Percentiles rank a stretch among this genome's conserved stretches.
Conservation (phyloP, 2,329 filamentous ascomycete species). For the Cercospora nicotianae region DNA sequence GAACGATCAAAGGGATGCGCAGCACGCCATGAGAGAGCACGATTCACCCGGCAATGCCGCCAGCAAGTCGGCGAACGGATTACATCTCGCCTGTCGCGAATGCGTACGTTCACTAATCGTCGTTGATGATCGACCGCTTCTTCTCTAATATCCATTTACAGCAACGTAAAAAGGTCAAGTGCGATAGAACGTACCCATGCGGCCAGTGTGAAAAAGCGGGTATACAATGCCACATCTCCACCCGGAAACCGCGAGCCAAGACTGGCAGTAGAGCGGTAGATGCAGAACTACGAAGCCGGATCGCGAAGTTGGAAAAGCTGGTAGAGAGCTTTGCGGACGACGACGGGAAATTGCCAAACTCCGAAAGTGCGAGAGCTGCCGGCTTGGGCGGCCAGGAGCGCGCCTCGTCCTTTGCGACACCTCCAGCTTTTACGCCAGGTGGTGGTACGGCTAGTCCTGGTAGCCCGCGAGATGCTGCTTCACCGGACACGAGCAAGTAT, state of each 20-base stretch:
- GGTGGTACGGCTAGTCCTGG: conserved; percentile 4
- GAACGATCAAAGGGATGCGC: background rate
- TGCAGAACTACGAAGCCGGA: conserved; percentile 26
- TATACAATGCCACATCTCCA: conserved; percentile 21
- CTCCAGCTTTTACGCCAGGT: background rate
- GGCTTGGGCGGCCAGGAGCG: background rate
- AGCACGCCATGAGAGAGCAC: background rate
- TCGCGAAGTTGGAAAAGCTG: conserved; percentile 29
- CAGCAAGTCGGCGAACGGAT: background rate
- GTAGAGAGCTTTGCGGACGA: conserved; percentile 28
- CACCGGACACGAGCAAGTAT: conserved; percentile 32
- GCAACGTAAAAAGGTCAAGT: conserved; percentile 24
- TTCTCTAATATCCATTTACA: background rate
- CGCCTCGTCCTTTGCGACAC: background rate
- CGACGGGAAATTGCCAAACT: conserved; percentile 15
- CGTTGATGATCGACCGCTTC: background rate
- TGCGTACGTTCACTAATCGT: background rate
- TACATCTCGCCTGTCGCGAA: conserved; percentile 3
- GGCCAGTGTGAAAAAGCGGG: conserved; percentile 23
- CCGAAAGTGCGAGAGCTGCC: background rate
- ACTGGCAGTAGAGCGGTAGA: conserved; percentile 25
- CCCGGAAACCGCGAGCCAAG: conserved; percentile 28
- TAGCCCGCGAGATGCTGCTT: conserved; percentile 15
- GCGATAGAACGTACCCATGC: conserved; percentile 27
- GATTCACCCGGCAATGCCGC: background rate